Conservation (phyloP, 495 filamentous ascomycete genomes). For the Penicillium maclennaniae region DNA sequence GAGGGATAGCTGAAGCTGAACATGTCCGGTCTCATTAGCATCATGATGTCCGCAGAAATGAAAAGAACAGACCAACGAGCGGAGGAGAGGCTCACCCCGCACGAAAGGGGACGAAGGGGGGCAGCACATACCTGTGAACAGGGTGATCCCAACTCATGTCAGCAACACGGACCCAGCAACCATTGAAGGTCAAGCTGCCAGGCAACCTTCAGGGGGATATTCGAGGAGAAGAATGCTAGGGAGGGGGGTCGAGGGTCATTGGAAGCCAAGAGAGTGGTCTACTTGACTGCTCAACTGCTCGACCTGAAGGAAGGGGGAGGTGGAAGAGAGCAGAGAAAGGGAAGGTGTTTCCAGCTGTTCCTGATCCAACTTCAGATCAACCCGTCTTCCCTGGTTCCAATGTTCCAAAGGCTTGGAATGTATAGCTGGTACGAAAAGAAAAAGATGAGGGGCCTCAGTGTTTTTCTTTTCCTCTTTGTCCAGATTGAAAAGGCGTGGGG, state of each 20-base stretch:
- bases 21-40: constrained; percentile 37
- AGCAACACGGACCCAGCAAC: constrained; percentile 43
- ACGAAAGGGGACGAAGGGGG: constrained; percentile 17
- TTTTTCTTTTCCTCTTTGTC: constrained; percentile 46
- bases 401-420: background rate
- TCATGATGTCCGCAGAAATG: constrained; percentile 17
- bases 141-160: constrained; percentile 74
- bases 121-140: constrained; percentile 61
- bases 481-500: constrained; percentile 25
- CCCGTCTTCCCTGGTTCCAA: background rate
- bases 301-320: background rate
- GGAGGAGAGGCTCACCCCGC: constrained; percentile 19
- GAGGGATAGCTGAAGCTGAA: constrained; percentile 73
- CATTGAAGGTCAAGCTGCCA: constrained; percentile 40
- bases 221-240: constrained; percentile 29
- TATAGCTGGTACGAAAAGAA: constrained; percentile 1
- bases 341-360: background rate
- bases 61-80: background rate
- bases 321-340: background rate
- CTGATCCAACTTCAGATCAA: background rate
- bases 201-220: constrained; percentile 31
- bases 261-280: background rate
- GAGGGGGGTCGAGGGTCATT: constrained; percentile 18
- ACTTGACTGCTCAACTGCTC: background rate
- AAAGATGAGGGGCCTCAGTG: constrained; percentile 14